phyloP scores from a whole-genome alignment of 345 rosid genomes.

The Cardamine occulta region DNA sequence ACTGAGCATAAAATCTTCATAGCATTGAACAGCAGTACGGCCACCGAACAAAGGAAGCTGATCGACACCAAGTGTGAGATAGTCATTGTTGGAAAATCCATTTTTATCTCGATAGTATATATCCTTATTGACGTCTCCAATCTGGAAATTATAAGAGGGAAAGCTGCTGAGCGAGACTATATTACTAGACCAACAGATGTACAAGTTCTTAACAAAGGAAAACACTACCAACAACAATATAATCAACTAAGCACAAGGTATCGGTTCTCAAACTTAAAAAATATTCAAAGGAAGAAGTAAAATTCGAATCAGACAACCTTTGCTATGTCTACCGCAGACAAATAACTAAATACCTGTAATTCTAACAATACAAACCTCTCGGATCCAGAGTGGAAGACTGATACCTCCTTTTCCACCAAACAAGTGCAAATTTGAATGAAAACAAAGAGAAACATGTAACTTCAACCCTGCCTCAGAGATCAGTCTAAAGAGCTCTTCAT shows the following conservation, averaged over 20 bases:
- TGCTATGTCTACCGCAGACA: slow-evolving; percentile 13
- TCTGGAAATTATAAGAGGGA: slow-evolving; percentile 44
- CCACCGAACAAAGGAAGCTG: slow-evolving; percentile 62
- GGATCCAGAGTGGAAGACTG: slow-evolving; percentile 72
- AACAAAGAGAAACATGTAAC: slow-evolving; percentile 63
- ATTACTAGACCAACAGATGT: slow-evolving; percentile 5
- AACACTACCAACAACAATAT: slow-evolving; percentile 10
- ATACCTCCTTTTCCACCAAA: slow-evolving; percentile 54
- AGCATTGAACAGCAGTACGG: slow-evolving; percentile 70
- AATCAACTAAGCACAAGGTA: slow-evolving; percentile 1
- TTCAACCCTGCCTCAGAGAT: slow-evolving; percentile 62
- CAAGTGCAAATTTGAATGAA: slow-evolving; percentile 59
- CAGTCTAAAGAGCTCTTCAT: slow-evolving; percentile 63
- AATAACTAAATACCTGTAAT: slow-evolving; percentile 34
- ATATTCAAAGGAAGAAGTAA: slow-evolving; percentile 18
- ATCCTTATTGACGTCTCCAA: slow-evolving; percentile 62
- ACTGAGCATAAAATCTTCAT: slow-evolving; percentile 64
- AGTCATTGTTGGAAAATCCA: slow-evolving; percentile 63
- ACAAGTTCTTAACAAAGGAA: background rate
- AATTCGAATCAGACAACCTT: slow-evolving; percentile 25
- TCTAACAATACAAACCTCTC: slow-evolving; percentile 52
- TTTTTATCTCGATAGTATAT: slow-evolving; percentile 61
- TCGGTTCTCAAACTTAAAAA: slow-evolving; percentile 10
- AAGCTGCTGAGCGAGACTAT: slow-evolving; percentile 13
- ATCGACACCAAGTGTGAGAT: slow-evolving; percentile 75